Percentiles rank a stretch among this genome's conserved stretches.
phyloP scores from a whole-genome alignment of 2,329 filamentous ascomycete genomes.

The Cryphonectria naterciae region DNA sequence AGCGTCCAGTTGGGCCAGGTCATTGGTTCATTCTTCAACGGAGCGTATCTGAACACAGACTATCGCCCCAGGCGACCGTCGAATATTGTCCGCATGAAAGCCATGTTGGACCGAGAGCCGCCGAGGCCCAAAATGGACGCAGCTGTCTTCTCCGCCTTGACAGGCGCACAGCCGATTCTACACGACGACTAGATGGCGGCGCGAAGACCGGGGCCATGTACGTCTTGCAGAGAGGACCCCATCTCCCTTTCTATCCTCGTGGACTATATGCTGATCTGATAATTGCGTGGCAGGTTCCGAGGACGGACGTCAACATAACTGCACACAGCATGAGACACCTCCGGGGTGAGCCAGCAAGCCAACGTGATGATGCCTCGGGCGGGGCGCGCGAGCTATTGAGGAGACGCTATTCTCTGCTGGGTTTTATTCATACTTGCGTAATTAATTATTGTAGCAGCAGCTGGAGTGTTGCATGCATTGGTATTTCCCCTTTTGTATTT shows the following conservation, averaged over 20 bases:
- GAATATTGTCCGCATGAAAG: conserved; percentile 13
- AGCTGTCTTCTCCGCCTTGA: conserved; percentile 23
- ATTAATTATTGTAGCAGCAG: not conserved
- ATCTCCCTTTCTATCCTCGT: too few species aligned
- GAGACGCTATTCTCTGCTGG: not conserved
- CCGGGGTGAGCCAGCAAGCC: not conserved
- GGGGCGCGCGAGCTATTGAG: not conserved
- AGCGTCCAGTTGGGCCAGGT: conserved; percentile 19
- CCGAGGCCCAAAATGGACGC: conserved; percentile 9
- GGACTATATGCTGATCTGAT: not conserved
- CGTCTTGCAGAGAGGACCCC: not conserved
- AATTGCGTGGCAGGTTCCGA: not conserved
- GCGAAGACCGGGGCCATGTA: conserved; percentile 8
- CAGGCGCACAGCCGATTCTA: conserved; percentile 22
- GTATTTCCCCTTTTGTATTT: not conserved
- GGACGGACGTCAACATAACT: conserved; percentile 6
- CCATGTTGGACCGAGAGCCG: conserved; percentile 22
- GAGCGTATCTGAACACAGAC: conserved; percentile 24
- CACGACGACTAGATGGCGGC: conserved; percentile 12
- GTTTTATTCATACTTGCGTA: not conserved
- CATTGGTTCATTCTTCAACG: conserved; percentile 23
- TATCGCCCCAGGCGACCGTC: conserved; percentile 26
- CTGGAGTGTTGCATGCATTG: not conserved
- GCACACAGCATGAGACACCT: conserved; percentile 1
- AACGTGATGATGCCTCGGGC: too few species aligned